phyloP scores from a whole-genome alignment of 805 yeast species.

The Millerago galiae region DNA sequence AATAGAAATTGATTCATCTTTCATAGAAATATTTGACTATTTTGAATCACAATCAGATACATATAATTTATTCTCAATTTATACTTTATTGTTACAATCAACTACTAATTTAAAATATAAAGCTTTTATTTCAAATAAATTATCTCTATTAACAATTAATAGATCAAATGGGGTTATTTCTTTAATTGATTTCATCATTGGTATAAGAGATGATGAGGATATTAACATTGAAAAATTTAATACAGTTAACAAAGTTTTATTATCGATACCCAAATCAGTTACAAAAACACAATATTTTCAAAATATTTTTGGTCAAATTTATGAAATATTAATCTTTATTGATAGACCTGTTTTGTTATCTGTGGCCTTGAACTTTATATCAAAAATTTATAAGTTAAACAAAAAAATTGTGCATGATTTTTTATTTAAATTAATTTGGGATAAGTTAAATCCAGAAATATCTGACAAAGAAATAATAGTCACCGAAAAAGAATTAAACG shows the following conservation, averaged over 20 bases:
- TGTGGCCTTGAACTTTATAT: conserved; percentile 49
- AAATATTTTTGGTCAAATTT: conserved; percentile 58
- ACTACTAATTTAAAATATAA: conserved; percentile 42
- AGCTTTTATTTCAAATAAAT: conserved; percentile 37
- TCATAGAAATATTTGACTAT: conserved; percentile 12
- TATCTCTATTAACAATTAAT: conserved; percentile 48
- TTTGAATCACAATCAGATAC: conserved; percentile 51
- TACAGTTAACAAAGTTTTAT: conserved; percentile 57
- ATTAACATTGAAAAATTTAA: conserved; percentile 60
- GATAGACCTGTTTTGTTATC: conserved; percentile 57
- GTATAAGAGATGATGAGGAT: conserved; percentile 67
- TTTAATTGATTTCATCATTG: conserved; percentile 69
- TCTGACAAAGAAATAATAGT: conserved; percentile 28
- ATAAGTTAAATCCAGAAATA: conserved; percentile 32
- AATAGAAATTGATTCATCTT: conserved; percentile 15
- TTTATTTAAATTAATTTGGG: conserved; percentile 45
- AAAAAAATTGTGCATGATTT: conserved; percentile 50
- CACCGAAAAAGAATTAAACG: conserved; percentile 47
- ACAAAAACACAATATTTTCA: conserved; percentile 45
- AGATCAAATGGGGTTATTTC: conserved; percentile 69
- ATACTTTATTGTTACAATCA: conserved; percentile 49
- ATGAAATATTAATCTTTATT: conserved; percentile 47
- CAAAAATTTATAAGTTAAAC: conserved; percentile 45
- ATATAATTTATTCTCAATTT: conserved; percentile 55
- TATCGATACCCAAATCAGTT: conserved; percentile 53